A percentile compares a stretch with the other conserved stretches of the same genome.
phyloP scores from a whole-genome alignment of 169 alveolate species.

The Cryptosporidium ubiquitum region DNA sequence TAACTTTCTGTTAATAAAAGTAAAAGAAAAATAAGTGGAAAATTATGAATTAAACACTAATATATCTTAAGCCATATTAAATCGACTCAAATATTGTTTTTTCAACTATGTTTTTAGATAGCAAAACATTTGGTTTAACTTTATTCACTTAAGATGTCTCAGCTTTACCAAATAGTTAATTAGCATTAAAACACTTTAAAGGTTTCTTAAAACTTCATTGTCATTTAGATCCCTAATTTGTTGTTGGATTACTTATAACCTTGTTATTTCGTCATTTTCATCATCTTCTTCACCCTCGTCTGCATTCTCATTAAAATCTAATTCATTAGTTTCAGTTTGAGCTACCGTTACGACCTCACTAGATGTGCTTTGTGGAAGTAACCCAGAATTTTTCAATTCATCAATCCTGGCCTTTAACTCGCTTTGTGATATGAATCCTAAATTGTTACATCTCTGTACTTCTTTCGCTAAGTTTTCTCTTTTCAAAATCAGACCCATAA shows the following conservation, averaged over 20 bases:
- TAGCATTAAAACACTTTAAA: neutral
- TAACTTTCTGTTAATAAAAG: neutral
- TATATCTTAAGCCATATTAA: too few species aligned
- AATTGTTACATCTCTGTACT: neutral
- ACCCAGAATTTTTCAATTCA: neutral
- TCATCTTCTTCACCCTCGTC: neutral
- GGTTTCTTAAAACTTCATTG: too few species aligned
- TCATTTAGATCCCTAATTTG: too few species aligned
- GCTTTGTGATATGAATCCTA: neutral
- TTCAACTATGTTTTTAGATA: neutral
- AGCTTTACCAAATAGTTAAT: too few species aligned
- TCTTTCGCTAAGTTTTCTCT: neutral
- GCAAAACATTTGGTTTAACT: neutral
- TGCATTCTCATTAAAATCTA: neutral
- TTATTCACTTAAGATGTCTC: neutral
- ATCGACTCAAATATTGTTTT: too few species aligned
- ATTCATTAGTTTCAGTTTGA: neutral
- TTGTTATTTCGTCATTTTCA: neutral
- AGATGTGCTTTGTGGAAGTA: neutral
- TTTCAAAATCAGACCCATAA: neutral
- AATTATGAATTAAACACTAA: too few species aligned
- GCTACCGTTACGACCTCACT: neutral
- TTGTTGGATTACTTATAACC: neutral
- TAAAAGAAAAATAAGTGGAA: too few species aligned
- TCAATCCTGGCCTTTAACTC: conserved; percentile 6